These are phyloP conservation scores for Aspergillus aculeatus DNA, from an alignment of 2,329 filamentous ascomycete genomes.

Conservation along the genomic window DNA sequence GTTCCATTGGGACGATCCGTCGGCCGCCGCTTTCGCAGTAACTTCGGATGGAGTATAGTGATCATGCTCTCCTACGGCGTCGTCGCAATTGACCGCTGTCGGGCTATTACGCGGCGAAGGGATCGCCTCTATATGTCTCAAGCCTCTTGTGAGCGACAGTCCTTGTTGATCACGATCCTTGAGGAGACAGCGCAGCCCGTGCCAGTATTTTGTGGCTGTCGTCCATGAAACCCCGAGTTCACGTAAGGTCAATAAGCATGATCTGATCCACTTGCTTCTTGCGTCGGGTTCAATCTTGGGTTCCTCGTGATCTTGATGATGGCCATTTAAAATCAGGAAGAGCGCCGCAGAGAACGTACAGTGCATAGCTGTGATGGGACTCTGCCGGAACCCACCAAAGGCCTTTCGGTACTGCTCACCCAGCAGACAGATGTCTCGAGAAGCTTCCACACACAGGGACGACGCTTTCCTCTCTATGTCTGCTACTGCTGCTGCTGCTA, in stretches of 20 bases:
- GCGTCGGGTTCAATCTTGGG: not conserved
- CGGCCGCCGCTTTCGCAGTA: too few species aligned
- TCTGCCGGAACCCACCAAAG: conserved; percentile 37
- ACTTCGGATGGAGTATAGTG: too few species aligned
- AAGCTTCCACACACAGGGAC: conserved; percentile 22
- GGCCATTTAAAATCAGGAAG: not conserved
- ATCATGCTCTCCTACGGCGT: too few species aligned
- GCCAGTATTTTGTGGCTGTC: not conserved
- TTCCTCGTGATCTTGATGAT: too few species aligned
- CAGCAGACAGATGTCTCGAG: conserved; percentile 25
- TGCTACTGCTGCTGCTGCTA: not conserved
- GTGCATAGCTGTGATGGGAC: conserved; percentile 38
- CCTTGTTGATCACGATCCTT: too few species aligned
- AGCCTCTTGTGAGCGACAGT: too few species aligned
- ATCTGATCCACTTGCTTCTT: not conserved
- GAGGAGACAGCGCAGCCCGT: too few species aligned
- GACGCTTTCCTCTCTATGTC: conserved; percentile 10
- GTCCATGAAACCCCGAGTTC: not conserved
- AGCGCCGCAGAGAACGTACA: conserved; percentile 36
- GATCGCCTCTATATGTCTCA: too few species aligned
- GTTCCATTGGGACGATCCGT: too few species aligned
- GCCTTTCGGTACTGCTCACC: conserved; percentile 32
- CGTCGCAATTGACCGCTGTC: too few species aligned
- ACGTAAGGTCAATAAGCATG: not conserved
- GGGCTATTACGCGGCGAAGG: too few species aligned